Base-by-base conservation (phyloP, 768 basidiomycete species). In the Termitomyces sp. region DNA sequence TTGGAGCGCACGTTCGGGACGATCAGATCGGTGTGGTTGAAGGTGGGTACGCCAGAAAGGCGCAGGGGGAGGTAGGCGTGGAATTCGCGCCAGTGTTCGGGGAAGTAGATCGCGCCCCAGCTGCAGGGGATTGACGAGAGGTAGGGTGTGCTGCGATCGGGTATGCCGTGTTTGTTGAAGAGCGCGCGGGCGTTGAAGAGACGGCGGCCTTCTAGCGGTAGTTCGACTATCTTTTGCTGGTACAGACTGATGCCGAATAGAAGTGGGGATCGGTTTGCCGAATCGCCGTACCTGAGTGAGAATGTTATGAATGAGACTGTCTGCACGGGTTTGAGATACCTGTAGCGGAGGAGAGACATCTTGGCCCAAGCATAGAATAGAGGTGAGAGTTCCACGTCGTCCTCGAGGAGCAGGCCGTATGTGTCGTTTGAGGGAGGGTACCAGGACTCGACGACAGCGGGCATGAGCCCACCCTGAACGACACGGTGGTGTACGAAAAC, bases 81-180 rank as follows among this genome's bases (percentile, higher is more conserved):
- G 70, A 94, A 95, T 69, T 91, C 90, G 64, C 85, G 82, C 93
- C 92, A 94, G 66, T 88, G 86, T 63, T 91, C 82, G 12, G 93
- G 92, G 68, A 95, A 95, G 75, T 94, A 95, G 40, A 92, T 78
- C 2, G 91, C 93, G 14, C 93, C 93, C 93, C 92, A 95, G 72
- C 89, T 92, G 71, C 93, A 94, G 0, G 93, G 93, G 10, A 93
- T 84, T 59, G 91, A 88, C 0, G 91, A 93, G 46, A 95, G 82
- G 70, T 93, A 95, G 0, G 93, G 92, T 0, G 84, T 84, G 1
- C 77, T 74, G 0, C 80, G 72, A 47, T 79, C 62, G 0, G 74
- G 56, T n/a, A 83, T 51, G 2, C 74, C 75, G 10, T 71, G 63
- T 0, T 70, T 60, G 10, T 70, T 67, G 69, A 95, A 90, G 23